Percentiles rank a stretch among this genome's conserved stretches.
phyloP scores from a whole-genome alignment of 2,329 filamentous ascomycete species.

The Periconia sp. region DNA sequence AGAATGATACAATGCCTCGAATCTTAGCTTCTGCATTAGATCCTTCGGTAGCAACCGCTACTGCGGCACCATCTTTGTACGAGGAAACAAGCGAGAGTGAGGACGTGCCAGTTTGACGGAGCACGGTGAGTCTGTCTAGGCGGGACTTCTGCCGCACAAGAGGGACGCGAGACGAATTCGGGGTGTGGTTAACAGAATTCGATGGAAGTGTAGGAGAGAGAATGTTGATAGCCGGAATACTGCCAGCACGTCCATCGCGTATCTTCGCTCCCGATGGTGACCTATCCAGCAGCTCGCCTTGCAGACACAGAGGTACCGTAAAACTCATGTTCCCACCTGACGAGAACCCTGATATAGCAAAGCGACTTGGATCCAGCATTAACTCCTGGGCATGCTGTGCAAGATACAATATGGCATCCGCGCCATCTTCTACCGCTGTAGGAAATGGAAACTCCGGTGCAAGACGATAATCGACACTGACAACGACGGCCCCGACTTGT shows the following conservation, averaged over 20 bases:
- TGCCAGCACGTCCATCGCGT: constrained; percentile 33
- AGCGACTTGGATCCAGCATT: constrained; percentile 62
- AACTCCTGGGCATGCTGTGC: constrained; percentile 62
- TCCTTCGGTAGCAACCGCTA: constrained; percentile 39
- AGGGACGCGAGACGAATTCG: constrained; percentile 40
- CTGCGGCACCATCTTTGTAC: constrained; percentile 41
- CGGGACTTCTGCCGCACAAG: constrained; percentile 39
- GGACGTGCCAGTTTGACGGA: constrained; percentile 40
- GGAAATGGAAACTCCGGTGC: constrained; percentile 69
- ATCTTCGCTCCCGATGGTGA: constrained; percentile 35
- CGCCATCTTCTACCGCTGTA: constrained; percentile 68
- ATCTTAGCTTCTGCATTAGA: constrained; percentile 54
- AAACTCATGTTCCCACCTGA: constrained; percentile 68
- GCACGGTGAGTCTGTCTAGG: constrained; percentile 42
- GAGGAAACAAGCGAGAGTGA: constrained; percentile 44
- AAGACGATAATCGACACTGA: constrained; percentile 66
- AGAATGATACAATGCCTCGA: constrained; percentile 65
- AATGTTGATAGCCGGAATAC: constrained; percentile 26
- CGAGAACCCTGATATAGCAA: constrained; percentile 67
- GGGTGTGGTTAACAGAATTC: constrained; percentile 24
- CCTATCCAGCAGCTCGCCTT: constrained; percentile 52
- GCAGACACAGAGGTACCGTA: constrained; percentile 65
- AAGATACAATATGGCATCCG: constrained; percentile 66
- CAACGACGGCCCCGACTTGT: constrained; percentile 63
- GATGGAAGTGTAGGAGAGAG: constrained; percentile 16